Conservation (phyloP, 140 eudicot species). For the Bidens hawaiensis region DNA sequence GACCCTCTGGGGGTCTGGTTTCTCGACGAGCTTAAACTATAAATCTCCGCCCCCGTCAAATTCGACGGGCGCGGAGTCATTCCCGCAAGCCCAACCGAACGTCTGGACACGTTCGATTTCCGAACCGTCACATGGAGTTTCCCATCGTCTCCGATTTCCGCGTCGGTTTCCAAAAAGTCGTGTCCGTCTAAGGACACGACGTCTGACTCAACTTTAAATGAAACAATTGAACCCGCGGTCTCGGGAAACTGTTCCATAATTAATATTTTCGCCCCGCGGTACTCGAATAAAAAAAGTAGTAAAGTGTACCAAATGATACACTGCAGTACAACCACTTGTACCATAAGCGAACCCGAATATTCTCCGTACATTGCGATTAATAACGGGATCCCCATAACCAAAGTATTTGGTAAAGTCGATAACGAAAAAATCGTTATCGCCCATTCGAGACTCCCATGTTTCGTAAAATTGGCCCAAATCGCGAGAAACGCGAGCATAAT, state of each 20-base stretch:
- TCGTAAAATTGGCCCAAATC: constrained; percentile 56
- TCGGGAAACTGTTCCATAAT: constrained; percentile 92
- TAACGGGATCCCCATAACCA: constrained; percentile 91
- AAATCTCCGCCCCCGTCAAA: constrained; percentile 92
- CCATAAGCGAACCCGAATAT: constrained; percentile 70
- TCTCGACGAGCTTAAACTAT: constrained; percentile 78
- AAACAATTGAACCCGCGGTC: constrained; percentile 80
- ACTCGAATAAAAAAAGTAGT: constrained; percentile 69
- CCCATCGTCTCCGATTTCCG: constrained; percentile 77
- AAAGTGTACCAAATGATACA: constrained; percentile 94
- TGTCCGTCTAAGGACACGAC: constrained; percentile 84
- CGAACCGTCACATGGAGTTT: constrained; percentile 87
- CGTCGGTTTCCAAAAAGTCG: constrained; percentile 84
- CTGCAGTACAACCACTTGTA: constrained; percentile 83
- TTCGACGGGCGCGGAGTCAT: constrained; percentile 93
- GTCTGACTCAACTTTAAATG: constrained; percentile 84
- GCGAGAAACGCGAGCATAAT: constrained; percentile 66
- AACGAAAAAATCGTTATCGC: constrained; percentile 76
- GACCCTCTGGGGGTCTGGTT: constrained; percentile 91
- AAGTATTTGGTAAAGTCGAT: constrained; percentile 81
- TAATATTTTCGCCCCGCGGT: constrained; percentile 73
- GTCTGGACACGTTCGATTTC: constrained; percentile 75
- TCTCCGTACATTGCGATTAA: constrained; percentile 89
- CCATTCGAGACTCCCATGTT: constrained; percentile 78
- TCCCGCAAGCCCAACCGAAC: constrained; percentile 43